Evolutionary conservation across 192 early-diverging fungal species (phyloP).

Genomic region (Irineochytrium annulatum): DNA sequence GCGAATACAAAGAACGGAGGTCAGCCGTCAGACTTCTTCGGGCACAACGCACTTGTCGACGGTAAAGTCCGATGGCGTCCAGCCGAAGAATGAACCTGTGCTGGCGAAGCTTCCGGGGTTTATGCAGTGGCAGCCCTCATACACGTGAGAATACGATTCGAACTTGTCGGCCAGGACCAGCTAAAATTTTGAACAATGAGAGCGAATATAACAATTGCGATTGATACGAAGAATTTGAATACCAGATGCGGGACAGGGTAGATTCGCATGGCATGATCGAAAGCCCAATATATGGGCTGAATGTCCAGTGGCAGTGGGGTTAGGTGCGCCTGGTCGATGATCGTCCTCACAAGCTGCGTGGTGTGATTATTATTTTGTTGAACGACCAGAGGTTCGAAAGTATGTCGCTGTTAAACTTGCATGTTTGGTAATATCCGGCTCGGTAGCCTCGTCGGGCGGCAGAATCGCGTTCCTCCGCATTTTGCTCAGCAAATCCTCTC

Average conservation of each 20-base stretch:
- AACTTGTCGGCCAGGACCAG: conserved; percentile 82
- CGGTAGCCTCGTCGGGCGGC: conserved; percentile 41
- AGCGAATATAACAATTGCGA: not conserved
- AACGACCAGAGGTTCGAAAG: conserved; percentile 1
- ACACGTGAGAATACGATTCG: conserved; percentile 71
- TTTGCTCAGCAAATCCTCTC: conserved; percentile 76
- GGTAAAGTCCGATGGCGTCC: conserved; percentile 57
- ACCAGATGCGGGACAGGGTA: conserved; percentile 87
- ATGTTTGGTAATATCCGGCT: conserved; percentile 27
- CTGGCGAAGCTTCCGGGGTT: conserved; percentile 75
- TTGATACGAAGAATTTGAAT: conserved; percentile 19
- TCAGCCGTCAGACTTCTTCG: not conserved
- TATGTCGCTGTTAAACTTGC: conserved; percentile 6
- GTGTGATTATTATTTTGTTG: not conserved
- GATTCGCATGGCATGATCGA: conserved; percentile 78
- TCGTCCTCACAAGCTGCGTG: conserved; percentile 67
- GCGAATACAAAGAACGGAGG: not conserved
- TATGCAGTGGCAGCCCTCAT: conserved; percentile 71
- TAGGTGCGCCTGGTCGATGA: conserved; percentile 82
- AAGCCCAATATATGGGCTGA: conserved; percentile 75
- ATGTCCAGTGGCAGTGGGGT: conserved; percentile 73
- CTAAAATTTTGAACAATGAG: conserved; percentile 24
- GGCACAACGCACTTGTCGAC: conserved; percentile 12
- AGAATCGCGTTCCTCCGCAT: conserved; percentile 73
- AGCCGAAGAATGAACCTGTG: conserved; percentile 65